Conservation (phyloP, 805 yeast species). For the Saccharomycopsis fodiens region DNA sequence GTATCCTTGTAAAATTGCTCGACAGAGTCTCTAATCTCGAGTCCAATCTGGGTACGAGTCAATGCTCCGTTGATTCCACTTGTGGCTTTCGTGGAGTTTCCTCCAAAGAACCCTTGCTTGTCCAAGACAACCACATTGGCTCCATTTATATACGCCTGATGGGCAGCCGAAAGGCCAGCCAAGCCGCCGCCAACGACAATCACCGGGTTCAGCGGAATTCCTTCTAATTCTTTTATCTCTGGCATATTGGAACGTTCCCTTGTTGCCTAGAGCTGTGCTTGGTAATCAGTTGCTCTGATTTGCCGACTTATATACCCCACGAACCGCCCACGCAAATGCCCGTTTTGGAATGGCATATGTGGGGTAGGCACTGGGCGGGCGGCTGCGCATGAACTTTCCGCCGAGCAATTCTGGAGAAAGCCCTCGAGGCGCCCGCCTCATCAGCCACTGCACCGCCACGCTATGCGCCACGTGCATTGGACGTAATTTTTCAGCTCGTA, state of each 20-base stretch:
- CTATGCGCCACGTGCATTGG: too few relatives aligned
- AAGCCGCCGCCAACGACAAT: constrained; percentile 60
- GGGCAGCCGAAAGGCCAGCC: constrained; percentile 58
- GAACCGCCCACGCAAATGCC: neutral
- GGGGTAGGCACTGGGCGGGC: too few relatives aligned
- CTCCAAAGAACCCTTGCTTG: constrained; percentile 54
- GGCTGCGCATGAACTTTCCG: too few relatives aligned
- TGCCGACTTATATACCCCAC: too few relatives aligned
- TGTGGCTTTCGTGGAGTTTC: constrained; percentile 61
- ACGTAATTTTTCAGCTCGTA: too few relatives aligned
- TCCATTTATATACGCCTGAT: constrained; percentile 46
- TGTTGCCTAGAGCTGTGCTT: too few relatives aligned
- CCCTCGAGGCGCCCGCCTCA: too few relatives aligned
- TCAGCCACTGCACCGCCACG: too few relatives aligned
- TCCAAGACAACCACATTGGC: constrained; percentile 47
- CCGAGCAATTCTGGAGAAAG: too few relatives aligned
- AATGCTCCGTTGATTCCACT: constrained; percentile 69
- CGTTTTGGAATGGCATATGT: too few relatives aligned
- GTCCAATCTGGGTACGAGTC: constrained; percentile 49
- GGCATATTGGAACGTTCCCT: too few relatives aligned
- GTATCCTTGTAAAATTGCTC: constrained; percentile 61
- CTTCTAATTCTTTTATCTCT: constrained; percentile 1
- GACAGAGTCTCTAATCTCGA: constrained; percentile 46
- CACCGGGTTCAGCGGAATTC: constrained; percentile 23
- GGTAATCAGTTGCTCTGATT: too few relatives aligned